Evolutionary conservation across 2,329 filamentous ascomycete genomes (phyloP).

Genomic region (Cercospora sp.): DNA sequence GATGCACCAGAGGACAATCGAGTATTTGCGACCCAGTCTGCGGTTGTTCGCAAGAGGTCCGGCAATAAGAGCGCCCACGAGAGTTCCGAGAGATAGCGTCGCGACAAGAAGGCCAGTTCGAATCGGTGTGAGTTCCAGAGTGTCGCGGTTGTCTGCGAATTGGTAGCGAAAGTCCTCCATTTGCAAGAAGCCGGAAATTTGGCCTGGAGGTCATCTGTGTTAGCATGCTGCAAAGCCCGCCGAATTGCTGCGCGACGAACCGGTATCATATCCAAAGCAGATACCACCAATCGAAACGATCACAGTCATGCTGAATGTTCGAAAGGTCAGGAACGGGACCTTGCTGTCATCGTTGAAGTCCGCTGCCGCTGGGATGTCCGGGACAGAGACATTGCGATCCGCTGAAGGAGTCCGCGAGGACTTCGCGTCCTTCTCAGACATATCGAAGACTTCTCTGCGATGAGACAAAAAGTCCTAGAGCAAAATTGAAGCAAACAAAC

Average conservation of each 20-base stretch:
- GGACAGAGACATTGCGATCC: conserved; percentile 7
- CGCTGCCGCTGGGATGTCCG: conserved; percentile 13
- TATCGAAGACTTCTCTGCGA: not conserved
- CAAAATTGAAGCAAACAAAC: not conserved
- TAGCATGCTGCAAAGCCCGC: not conserved
- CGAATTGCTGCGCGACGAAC: not conserved
- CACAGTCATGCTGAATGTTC: conserved; percentile 35
- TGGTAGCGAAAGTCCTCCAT: conserved; percentile 58
- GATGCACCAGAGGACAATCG: conserved; percentile 61
- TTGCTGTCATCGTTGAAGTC: conserved; percentile 22
- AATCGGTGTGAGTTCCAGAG: conserved; percentile 52
- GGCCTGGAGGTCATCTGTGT: conserved; percentile 53
- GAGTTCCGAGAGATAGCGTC: conserved; percentile 57
- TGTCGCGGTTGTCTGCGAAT: conserved; percentile 49
- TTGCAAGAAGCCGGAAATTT: conserved; percentile 60
- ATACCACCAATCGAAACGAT: conserved; percentile 39
- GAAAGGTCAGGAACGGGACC: conserved; percentile 21
- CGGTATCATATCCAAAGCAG: conserved; percentile 37
- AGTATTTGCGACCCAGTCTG: conserved; percentile 57
- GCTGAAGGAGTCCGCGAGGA: conserved; percentile 11
- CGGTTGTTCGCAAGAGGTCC: conserved; percentile 60
- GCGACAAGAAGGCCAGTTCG: conserved; percentile 63
- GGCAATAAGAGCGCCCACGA: conserved; percentile 57
- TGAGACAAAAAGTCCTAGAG: not conserved
- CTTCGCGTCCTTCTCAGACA: conserved; percentile 12